A percentile compares a stretch with the other conserved stretches of the same genome.
These are phyloP conservation scores for Chiua virens DNA, from an alignment of 768 basidiomycete genomes.

Conservation along the genomic window DNA sequence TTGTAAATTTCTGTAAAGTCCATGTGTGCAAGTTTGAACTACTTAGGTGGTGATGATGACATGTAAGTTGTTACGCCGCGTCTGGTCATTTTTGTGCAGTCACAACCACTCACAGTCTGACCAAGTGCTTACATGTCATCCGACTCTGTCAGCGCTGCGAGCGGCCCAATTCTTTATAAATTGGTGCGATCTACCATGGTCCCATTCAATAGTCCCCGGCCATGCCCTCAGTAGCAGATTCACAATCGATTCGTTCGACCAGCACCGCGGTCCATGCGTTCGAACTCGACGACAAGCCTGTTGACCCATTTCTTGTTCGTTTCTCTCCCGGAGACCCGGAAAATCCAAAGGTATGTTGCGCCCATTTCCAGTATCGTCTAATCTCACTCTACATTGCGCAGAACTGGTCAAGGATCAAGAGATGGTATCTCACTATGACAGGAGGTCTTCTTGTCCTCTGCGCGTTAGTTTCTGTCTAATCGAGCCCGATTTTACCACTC, in stretches of 20 bases:
- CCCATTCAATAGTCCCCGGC: neutral
- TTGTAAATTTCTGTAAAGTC: constrained; percentile 88
- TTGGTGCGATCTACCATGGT: neutral
- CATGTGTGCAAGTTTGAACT: constrained; percentile 39
- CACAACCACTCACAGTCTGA: too few relatives aligned
- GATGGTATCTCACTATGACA: constrained; percentile 54
- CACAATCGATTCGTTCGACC: constrained; percentile 13
- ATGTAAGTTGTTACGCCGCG: neutral
- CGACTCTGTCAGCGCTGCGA: constrained; percentile 17
- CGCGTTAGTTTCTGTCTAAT: constrained; percentile 38
- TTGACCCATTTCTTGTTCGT: constrained; percentile 32
- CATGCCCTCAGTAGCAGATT: constrained; percentile 15
- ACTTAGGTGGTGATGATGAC: constrained; percentile 1
- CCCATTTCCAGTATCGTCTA: neutral
- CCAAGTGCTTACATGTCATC: constrained; percentile 7
- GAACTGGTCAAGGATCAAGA: constrained; percentile 48
- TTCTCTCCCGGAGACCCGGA: constrained; percentile 39
- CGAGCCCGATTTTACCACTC: neutral
- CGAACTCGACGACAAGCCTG: constrained; percentile 15
- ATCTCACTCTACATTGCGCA: constrained; percentile 20
- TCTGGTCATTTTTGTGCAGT: too few relatives aligned
- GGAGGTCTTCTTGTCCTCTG: constrained; percentile 53
- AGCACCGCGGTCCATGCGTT: constrained; percentile 13
- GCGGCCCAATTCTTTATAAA: constrained; percentile 12
- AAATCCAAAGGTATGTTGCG: constrained; percentile 45